Evolutionary conservation across 148 eudicot genomes (phyloP).

Genomic region (Silene uniflora): DNA sequence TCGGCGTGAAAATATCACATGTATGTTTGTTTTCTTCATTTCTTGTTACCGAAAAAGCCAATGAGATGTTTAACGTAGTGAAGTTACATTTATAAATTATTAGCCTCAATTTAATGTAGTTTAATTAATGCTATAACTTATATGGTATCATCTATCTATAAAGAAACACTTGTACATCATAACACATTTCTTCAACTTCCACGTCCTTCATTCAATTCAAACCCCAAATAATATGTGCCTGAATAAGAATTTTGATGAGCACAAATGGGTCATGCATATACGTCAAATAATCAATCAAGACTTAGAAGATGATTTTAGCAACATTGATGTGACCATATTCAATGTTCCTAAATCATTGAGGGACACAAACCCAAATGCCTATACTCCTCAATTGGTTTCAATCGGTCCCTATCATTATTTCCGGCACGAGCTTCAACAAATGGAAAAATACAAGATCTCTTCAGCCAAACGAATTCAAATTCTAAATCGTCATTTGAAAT

Average conservation of each 20-base stretch:
- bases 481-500: conserved; percentile 15
- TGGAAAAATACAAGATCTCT: conserved; percentile 41
- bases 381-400: conserved; percentile 41
- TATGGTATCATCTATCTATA: background rate
- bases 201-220: conserved; percentile 18
- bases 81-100: conserved; percentile 15
- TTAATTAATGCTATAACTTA: background rate
- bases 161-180: background rate
- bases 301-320: conserved; percentile 29
- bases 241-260: conserved; percentile 21
- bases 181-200: background rate
- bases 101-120: background rate
- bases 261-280: conserved; percentile 44
- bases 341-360: conserved; percentile 41
- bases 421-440: conserved; percentile 27
- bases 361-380: conserved; percentile 35
- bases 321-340: conserved; percentile 42
- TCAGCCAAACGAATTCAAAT: conserved; percentile 25
- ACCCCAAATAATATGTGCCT: background rate
- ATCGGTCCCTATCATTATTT: conserved; percentile 44
- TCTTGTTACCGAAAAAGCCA: background rate
- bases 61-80: background rate
- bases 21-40: too few relatives aligned
- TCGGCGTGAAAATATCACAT: background rate
- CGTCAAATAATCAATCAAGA: conserved; percentile 37